A percentile compares a stretch with the other conserved stretches of the same genome.
These are phyloP conservation scores for Myxozyma sirexii DNA, from an alignment of 805 yeast genomes.

Conservation along the genomic window DNA sequence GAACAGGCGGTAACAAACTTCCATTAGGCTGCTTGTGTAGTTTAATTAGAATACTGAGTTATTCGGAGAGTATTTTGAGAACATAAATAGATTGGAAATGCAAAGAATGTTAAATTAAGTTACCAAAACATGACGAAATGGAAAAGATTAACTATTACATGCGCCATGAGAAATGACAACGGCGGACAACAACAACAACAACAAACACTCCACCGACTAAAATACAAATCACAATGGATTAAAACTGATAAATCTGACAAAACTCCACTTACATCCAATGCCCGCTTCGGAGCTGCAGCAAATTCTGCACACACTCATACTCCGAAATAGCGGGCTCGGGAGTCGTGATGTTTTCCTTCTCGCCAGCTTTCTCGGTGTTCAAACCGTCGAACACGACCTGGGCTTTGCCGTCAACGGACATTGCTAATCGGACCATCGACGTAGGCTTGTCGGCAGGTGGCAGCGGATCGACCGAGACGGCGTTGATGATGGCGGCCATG, in stretches of 20 bases:
- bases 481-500: constrained; percentile 5
- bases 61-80: too few relatives aligned
- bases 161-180: neutral
- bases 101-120: too few relatives aligned
- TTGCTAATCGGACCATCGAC: constrained; percentile 35
- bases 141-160: neutral
- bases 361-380: neutral
- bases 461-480: neutral
- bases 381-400: constrained; percentile 39
- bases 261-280: constrained; percentile 22
- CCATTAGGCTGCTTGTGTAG: too few relatives aligned
- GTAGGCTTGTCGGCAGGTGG: neutral
- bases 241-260: constrained; percentile 8
- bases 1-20: too few relatives aligned
- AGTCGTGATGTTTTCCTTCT: constrained; percentile 1
- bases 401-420: constrained; percentile 48
- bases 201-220: too few relatives aligned
- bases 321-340: constrained; percentile 12
- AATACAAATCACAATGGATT: neutral
- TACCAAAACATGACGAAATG: too few relatives aligned
- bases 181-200: neutral
- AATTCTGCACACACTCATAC: constrained; percentile 29
- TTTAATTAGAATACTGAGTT: neutral
- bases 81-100: neutral
- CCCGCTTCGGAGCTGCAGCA: constrained; percentile 28